Percentiles rank a stretch among this genome's conserved stretches.
Conservation (phyloP, 2,329 filamentous ascomycete genomes). For the Shiraia bambusicola region DNA sequence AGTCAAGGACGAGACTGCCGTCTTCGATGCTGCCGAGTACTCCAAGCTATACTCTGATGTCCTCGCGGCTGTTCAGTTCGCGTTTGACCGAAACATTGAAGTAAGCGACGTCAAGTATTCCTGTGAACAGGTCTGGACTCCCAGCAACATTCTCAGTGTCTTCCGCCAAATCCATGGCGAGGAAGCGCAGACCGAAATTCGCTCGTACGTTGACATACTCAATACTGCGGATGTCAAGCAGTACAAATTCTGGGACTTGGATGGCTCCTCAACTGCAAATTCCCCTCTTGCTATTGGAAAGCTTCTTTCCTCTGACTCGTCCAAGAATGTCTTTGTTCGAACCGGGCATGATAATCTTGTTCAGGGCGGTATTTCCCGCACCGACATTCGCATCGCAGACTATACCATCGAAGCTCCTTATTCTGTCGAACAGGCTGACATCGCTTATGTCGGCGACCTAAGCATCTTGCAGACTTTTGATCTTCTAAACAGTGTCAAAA, state of each 20-base stretch:
- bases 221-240: slow-evolving; percentile 65
- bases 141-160: slow-evolving; percentile 53
- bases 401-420: slow-evolving; percentile 85
- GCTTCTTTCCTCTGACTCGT: slow-evolving; percentile 61
- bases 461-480: slow-evolving; percentile 79
- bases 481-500: slow-evolving; percentile 68
- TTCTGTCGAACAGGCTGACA: slow-evolving; percentile 74
- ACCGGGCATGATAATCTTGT: slow-evolving; percentile 63
- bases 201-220: slow-evolving; percentile 56
- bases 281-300: slow-evolving; percentile 65
- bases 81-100: slow-evolving; percentile 57
- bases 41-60: slow-evolving; percentile 94
- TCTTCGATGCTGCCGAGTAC: slow-evolving; percentile 72
- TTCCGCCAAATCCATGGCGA: slow-evolving; percentile 50
- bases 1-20: slow-evolving; percentile 71
- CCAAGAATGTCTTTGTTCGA: slow-evolving; percentile 62
- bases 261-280: slow-evolving; percentile 67
- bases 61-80: slow-evolving; percentile 77
- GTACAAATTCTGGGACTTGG: slow-evolving; percentile 92
- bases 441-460: slow-evolving; percentile 75
- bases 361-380: slow-evolving; percentile 76
- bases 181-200: slow-evolving; percentile 43
- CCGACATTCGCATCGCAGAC: slow-evolving; percentile 80
- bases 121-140: slow-evolving; percentile 66
- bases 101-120: slow-evolving; percentile 90